A percentile compares a stretch with the other conserved stretches of the same genome.
phyloP scores from a whole-genome alignment of 305 asterid genomes.

The Fraxinus nigra region DNA sequence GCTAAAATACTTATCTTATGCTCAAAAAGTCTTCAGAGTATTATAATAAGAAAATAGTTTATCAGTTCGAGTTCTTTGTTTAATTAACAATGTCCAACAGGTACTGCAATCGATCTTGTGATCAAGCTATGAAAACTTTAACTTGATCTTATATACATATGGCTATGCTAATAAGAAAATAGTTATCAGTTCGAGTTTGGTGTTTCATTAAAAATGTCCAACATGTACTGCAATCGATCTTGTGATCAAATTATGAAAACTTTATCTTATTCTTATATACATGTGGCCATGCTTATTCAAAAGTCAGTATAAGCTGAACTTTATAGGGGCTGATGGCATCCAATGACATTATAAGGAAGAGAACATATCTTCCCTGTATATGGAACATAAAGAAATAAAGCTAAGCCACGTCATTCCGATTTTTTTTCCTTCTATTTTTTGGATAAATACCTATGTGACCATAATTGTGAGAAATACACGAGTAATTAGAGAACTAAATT shows the following conservation, averaged over 20 bases:
- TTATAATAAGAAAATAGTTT: background rate
- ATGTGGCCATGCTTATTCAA: slow-evolving; percentile 3
- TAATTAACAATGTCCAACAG: background rate
- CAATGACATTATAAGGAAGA: background rate
- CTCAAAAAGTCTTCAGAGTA: background rate
- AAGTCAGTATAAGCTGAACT: background rate
- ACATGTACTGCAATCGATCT: background rate
- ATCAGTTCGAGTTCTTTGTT: background rate
- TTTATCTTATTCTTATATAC: background rate
- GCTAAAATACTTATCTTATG: background rate
- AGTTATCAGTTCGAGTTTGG: background rate
- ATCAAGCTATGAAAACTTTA: background rate
- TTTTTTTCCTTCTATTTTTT: background rate
- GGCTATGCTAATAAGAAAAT: background rate
- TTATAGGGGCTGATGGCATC: background rate
- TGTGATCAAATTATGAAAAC: background rate
- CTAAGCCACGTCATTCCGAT: background rate
- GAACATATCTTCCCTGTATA: background rate
- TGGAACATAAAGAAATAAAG: background rate
- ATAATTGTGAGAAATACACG: background rate
- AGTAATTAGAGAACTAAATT: slow-evolving; percentile 6
- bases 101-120: background rate
- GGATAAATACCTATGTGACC: background rate
- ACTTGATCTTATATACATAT: background rate
- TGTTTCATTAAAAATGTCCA: background rate